Evolutionary conservation across 768 basidiomycete species (phyloP).

Genomic region (Pleurotus platypus): DNA sequence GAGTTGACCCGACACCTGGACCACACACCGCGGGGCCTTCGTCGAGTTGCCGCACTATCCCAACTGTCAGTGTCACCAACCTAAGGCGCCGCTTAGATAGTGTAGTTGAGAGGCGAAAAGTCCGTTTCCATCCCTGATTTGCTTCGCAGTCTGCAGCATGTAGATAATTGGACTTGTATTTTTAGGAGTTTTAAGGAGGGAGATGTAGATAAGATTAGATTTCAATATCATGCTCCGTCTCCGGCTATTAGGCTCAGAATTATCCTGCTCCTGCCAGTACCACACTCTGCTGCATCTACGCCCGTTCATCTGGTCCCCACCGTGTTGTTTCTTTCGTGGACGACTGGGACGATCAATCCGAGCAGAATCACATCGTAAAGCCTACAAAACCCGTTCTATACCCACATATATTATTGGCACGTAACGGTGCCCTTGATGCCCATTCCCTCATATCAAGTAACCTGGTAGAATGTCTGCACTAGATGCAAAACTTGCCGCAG

Average conservation of each 20-base stretch:
- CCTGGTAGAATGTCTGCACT: conserved; percentile 19
- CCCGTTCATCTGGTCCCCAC: too few species aligned
- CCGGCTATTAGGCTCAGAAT: too few species aligned
- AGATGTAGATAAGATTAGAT: too few species aligned
- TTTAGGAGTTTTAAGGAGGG: too few species aligned
- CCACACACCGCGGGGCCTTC: conserved; percentile 3
- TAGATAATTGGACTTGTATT: too few species aligned
- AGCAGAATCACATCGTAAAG: not conserved
- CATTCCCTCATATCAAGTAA: conserved; percentile 8
- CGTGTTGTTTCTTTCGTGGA: too few species aligned
- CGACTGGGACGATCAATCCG: too few species aligned
- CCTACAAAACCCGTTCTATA: conserved; percentile 14
- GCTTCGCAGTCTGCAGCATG: too few species aligned
- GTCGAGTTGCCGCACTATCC: conserved; percentile 8
- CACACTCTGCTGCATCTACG: too few species aligned
- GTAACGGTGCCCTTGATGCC: conserved; percentile 5
- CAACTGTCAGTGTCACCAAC: conserved; percentile 2
- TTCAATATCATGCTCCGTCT: too few species aligned
- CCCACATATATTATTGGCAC: conserved; percentile 3
- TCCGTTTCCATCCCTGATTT: not conserved
- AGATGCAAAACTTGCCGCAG: conserved; percentile 36
- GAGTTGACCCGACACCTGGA: conserved; percentile 2
- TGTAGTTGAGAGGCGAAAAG: not conserved
- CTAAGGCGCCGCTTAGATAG: not conserved
- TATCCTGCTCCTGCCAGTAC: too few species aligned